These are phyloP conservation scores for Trametes maxima DNA, from an alignment of 768 basidiomycete genomes.

Conservation along the genomic window DNA sequence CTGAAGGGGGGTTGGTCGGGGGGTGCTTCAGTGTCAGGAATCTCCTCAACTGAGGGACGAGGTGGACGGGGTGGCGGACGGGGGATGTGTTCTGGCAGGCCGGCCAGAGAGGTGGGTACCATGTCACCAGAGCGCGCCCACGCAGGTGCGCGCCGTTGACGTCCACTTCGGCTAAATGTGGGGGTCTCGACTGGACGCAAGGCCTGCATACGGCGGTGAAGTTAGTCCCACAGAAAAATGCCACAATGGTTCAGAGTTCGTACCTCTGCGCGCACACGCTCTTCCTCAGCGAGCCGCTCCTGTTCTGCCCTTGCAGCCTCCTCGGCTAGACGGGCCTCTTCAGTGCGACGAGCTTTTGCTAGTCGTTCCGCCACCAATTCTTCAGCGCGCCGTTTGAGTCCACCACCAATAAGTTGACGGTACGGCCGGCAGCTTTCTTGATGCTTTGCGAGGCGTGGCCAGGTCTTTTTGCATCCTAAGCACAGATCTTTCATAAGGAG, in stretches of 20 bases:
- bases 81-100: slow-evolving; percentile 1
- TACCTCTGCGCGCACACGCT: not conserved
- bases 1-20: not conserved
- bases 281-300: not conserved
- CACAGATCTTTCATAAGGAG: not conserved
- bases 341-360: not conserved
- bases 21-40: not conserved
- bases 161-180: not conserved
- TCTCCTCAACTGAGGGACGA: not conserved
- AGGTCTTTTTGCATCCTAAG: not conserved
- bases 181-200: not conserved
- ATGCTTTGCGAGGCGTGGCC: not conserved
- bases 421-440: not conserved
- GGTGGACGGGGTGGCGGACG: not conserved
- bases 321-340: not conserved
- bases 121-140: not conserved
- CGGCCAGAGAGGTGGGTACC: slow-evolving; percentile 3
- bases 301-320: not conserved
- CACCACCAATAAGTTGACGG: not conserved
- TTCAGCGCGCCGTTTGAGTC: not conserved
- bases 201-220: not conserved
- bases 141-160: not conserved
- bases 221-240: not conserved
- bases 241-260: not conserved
- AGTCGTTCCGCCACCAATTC: not conserved